These are phyloP conservation scores for Trypanosoma brucei DNA, from an alignment of 208 protist species.

Conservation along the genomic window DNA sequence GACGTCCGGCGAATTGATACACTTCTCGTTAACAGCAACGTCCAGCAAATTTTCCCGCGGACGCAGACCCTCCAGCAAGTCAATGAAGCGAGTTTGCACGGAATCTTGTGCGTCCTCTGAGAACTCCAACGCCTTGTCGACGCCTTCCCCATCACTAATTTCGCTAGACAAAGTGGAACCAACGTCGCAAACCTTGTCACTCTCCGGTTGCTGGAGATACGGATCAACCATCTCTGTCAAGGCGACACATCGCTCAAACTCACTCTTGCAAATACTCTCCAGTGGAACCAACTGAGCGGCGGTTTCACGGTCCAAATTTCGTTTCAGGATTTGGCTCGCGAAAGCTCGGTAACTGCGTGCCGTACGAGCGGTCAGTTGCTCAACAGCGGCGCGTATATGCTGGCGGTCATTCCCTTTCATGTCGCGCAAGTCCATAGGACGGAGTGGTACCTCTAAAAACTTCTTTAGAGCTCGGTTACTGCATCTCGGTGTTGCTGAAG, in stretches of 20 bases:
- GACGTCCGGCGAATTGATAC: slow-evolving; percentile 51
- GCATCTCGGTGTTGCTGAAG: background rate
- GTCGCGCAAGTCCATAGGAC: slow-evolving; percentile 41
- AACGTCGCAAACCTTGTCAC: slow-evolving; percentile 11
- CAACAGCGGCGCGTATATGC: slow-evolving; percentile 21
- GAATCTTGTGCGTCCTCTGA: background rate
- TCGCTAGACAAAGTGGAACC: slow-evolving; percentile 8
- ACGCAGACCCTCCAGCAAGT: slow-evolving; percentile 53
- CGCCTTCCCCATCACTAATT: slow-evolving; percentile 15
- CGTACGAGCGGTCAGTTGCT: slow-evolving; percentile 71
- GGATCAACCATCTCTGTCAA: slow-evolving; percentile 37
- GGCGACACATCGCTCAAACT: slow-evolving; percentile 65
- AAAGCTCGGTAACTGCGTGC: slow-evolving; percentile 64
- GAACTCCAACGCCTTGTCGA: slow-evolving; percentile 14
- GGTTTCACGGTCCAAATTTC: slow-evolving; percentile 35
- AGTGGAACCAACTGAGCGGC: slow-evolving; percentile 45
- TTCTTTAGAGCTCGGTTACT: slow-evolving; percentile 11
- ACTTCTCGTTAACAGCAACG: slow-evolving; percentile 73
- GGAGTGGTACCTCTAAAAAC: slow-evolving; percentile 42
- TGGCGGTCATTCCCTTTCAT: slow-evolving; percentile 26
- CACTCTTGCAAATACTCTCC: slow-evolving; percentile 46
- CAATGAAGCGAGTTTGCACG: slow-evolving; percentile 10
- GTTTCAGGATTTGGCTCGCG: slow-evolving; percentile 34
- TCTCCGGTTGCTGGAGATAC: slow-evolving; percentile 24
- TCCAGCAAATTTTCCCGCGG: slow-evolving; percentile 70